Conservation (phyloP, 345 rosid genomes). For the Citrus mangshanensis region DNA sequence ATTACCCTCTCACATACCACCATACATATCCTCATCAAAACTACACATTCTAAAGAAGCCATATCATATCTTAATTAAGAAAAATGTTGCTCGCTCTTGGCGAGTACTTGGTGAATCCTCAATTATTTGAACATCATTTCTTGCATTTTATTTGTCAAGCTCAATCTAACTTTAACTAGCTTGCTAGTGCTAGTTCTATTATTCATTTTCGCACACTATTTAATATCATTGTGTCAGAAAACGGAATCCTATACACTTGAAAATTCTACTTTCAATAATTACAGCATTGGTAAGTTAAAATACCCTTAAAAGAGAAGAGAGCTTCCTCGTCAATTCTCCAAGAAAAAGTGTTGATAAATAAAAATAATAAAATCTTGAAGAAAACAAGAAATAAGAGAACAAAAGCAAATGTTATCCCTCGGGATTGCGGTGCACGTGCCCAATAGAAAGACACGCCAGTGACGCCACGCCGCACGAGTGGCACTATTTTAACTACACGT, state of each 20-base stretch:
- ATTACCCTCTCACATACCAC: too few relatives aligned
- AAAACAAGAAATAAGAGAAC: not conserved
- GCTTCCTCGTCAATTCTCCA: not conserved
- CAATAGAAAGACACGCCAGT: not conserved
- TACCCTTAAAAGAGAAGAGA: not conserved
- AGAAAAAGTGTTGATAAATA: too few relatives aligned
- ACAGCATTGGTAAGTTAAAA: not conserved
- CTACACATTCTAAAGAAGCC: not conserved
- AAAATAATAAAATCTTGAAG: not conserved
- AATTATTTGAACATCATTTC: too few relatives aligned
- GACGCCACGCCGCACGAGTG: slow-evolving; percentile 44
- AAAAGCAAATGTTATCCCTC: not conserved
- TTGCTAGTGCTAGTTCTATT: too few relatives aligned
- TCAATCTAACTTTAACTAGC: too few relatives aligned
- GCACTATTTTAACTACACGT: not conserved
- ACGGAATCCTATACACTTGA: not conserved
- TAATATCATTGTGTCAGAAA: not conserved
- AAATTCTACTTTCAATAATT: not conserved
- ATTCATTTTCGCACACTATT: not conserved
- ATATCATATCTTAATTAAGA: not conserved
- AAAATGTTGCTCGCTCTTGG: not conserved
- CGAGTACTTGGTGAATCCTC: too few relatives aligned
- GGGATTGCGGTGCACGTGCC: slow-evolving; percentile 42
- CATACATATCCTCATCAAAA: too few relatives aligned
- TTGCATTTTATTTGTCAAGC: too few relatives aligned